Evolutionary conservation across 179 eudicot species (phyloP), one percentile per base, ranked within the genome.

Genomic region (Nepenthes alata): DNA sequence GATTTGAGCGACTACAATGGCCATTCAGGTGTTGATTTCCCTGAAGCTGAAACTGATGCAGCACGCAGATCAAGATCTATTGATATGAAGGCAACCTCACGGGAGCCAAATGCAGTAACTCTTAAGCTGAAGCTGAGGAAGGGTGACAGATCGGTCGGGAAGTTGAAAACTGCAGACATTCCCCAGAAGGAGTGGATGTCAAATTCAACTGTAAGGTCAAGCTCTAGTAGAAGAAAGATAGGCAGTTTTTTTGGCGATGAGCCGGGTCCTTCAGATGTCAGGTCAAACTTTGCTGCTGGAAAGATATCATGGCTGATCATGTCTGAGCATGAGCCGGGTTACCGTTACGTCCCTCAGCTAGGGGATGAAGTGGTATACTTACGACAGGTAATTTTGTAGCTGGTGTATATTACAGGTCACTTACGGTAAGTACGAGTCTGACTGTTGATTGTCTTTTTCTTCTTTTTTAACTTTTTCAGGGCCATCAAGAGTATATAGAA

Each of bases 321-420:
- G 77, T 72, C 84, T 11, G 74, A 77, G 57, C 87, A 83, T 51
- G 96, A 88, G 69, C 83, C 83, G 63, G 88, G 93, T 53, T 84
- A 80, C 34, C 83, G 98, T 36, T 91, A 88, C 62, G 84, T 91
- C 63, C 96, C 98, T 34, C 98, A 91, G 71, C 63, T 63, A 44
- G 89, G 91, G 68, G 98, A 91, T 74, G 81, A 81, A 57, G 95
- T 88, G 61, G 96, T 75, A 2, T 91, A 91, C 70, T 70, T 88
- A 69, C 77, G 84, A 76, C 98, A 88, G 98, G 98, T 91, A 72
- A 72, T 67, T 51, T 38, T 3, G 38, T 59, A 13, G 58, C 13
- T 55, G 36, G 35, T 36, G 13, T 52, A 34, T 56, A 47, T 60
- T 47, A 51, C 25, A 11, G 11, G 35, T 10, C 25, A 11, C 11